Base-by-base conservation (phyloP, 345 rosid genomes). In the Populus alba region DNA sequence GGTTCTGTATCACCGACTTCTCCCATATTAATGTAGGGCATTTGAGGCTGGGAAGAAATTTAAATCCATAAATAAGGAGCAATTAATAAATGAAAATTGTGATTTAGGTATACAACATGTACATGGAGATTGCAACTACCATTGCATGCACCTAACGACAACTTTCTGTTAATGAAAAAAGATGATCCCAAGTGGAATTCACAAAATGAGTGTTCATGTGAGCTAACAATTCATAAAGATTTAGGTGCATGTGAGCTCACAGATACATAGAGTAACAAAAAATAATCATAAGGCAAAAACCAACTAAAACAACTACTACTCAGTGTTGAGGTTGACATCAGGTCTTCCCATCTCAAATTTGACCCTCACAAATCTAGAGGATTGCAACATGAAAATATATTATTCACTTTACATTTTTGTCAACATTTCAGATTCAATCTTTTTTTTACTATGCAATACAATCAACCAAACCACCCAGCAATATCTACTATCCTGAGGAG, bases 141-240 rank as follows among this genome's bases (percentile, higher is more conserved):
- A 97, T 88, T 95, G 97, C 95, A 95, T 95, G 89, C 91, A 95
- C 89, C 98, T 92, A 78, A 49, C 61, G 51, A 79, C 62, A 33
- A 77, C 43, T 16, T 72, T 78, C 67, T 65, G 68, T 43, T 59
- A 61, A 68, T 67, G 68, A 68, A 66, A 35, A 61, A 15, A 47
- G 39, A 68, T 4, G 35, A 33, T 8, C 49, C 10, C 8, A 47
- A 16, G 51, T 51, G 35, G 38, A 39, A 7, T 11, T 51, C 66
- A 23, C 22, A 16, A 35, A 25, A 39, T 13, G 66, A 49, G 47
- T 68, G 35, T 39, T 67, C 39, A 78, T 66, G 72, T 69, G 41
- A 74, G 49, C 66, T 69, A 75, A 20, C 53, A 51, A 57, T 59
- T 27, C 15, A 29, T 29, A 39, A 11, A 15, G 0, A 31, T 8